phyloP scores from a whole-genome alignment of 306 rosid species.

The Gleditsia sinensis region DNA sequence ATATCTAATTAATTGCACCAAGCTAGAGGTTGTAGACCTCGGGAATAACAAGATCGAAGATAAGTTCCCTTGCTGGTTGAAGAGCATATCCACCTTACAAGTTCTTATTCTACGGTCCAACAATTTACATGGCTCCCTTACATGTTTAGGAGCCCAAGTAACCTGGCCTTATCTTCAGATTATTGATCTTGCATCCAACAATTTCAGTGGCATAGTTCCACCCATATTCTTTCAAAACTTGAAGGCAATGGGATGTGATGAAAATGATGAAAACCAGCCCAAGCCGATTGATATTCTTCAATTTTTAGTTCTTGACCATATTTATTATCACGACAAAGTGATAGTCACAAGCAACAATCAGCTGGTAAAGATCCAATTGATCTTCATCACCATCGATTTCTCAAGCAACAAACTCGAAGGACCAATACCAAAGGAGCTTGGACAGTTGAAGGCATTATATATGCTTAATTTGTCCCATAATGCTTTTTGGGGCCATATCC shows the following conservation, averaged over 20 bases:
- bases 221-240: not conserved
- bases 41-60: not conserved
- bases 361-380: slow-evolving; percentile 4
- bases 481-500: slow-evolving; percentile 34
- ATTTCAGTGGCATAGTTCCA: slow-evolving; percentile 29
- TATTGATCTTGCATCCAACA: slow-evolving; percentile 12
- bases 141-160: slow-evolving; percentile 16
- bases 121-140: not conserved
- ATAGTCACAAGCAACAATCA: not conserved
- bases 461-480: slow-evolving; percentile 31
- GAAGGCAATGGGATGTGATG: slow-evolving; percentile 12
- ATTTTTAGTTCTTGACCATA: not conserved
- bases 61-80: slow-evolving; percentile 20
- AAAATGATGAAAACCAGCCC: not conserved
- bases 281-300: not conserved
- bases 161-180: not conserved
- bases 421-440: slow-evolving; percentile 22
- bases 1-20: not conserved
- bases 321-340: slow-evolving; percentile 29
- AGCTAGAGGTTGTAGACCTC: slow-evolving; percentile 6
- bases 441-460: not conserved
- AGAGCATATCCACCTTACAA: not conserved
- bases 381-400: slow-evolving; percentile 30
- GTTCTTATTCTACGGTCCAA: not conserved
- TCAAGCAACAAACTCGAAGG: slow-evolving; percentile 21